Percentiles rank a stretch among this genome's conserved stretches.
Evolutionary conservation across 2,329 filamentous ascomycete genomes (phyloP).

Genomic region (Verticillium tricorpus): DNA sequence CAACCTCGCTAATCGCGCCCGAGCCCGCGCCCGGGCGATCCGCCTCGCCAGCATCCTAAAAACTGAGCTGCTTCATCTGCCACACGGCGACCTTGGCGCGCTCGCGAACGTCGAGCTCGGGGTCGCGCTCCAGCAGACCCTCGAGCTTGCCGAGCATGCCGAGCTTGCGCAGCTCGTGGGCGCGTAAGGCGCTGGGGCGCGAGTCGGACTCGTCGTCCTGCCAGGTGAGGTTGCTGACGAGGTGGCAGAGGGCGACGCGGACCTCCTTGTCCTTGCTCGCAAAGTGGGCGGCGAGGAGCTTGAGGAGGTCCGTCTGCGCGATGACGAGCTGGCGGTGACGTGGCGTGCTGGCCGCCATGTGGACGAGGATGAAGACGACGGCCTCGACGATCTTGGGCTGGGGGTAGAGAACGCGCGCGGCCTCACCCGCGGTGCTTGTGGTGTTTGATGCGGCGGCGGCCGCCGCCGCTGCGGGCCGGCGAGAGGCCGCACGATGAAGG

Average conservation of each 20-base stretch:
- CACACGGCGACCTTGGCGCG: constrained; percentile 74
- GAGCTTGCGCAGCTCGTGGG: constrained; percentile 62
- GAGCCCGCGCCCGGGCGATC: neutral
- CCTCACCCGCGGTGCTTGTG: constrained; percentile 2
- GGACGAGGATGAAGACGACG: constrained; percentile 78
- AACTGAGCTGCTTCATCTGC: constrained; percentile 53
- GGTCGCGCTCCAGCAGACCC: constrained; percentile 58
- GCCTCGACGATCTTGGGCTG: constrained; percentile 69
- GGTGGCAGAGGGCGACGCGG: constrained; percentile 73
- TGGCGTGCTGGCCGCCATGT: constrained; percentile 79
- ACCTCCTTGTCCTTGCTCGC: constrained; percentile 69
- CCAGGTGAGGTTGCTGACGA: constrained; percentile 82
- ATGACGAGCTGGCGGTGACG: constrained; percentile 75
- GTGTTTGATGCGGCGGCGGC: neutral
- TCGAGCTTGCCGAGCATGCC: constrained; percentile 67
- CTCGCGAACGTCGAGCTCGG: constrained; percentile 78
- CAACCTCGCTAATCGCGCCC: neutral
- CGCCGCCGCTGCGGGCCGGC: constrained; percentile 25
- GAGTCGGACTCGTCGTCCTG: constrained; percentile 69
- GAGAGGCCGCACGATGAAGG: constrained; percentile 44
- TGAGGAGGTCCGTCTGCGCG: constrained; percentile 70
- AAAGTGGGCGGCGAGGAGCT: constrained; percentile 68
- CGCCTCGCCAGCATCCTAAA: neutral
- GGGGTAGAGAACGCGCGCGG: constrained; percentile 43
- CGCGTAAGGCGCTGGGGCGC: constrained; percentile 61